Percentiles rank a stretch among this genome's conserved stretches.
These are phyloP conservation scores for Daedaleopsis sinensis DNA, from an alignment of 768 basidiomycete species.

Conservation along the genomic window DNA sequence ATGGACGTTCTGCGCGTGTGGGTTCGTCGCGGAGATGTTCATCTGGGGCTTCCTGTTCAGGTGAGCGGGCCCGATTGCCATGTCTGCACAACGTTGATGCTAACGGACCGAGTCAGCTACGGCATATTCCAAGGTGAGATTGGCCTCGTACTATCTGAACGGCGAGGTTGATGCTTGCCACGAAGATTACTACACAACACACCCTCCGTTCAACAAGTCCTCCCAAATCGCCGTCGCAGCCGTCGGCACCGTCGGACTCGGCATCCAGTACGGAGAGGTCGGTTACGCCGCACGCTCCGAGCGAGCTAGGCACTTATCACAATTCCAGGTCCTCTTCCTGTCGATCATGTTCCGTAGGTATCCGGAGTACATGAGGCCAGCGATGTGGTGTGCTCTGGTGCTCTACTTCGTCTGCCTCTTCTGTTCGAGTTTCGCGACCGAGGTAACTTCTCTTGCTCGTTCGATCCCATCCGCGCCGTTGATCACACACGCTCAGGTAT, in stretches of 20 bases:
- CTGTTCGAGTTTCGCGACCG: constrained; percentile 25
- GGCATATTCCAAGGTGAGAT: constrained; percentile 27
- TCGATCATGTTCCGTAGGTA: constrained; percentile 22
- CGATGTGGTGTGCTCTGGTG: constrained; percentile 23
- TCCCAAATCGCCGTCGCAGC: constrained; percentile 23
- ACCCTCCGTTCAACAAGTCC: constrained; percentile 23
- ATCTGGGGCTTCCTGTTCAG: constrained; percentile 28
- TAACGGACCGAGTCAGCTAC: constrained; percentile 10
- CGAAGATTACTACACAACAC: constrained; percentile 24
- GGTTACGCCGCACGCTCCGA: background rate
- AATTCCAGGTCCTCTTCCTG: constrained; percentile 15
- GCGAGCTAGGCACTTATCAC: background rate
- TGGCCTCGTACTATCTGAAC: background rate
- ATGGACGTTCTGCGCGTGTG: constrained; percentile 27
- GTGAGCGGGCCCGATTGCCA: constrained; percentile 2
- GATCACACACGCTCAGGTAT: constrained; percentile 14
- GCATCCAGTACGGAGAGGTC: constrained; percentile 26
- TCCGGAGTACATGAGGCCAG: constrained; percentile 22
- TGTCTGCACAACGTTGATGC: background rate
- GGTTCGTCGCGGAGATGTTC: constrained; percentile 25
- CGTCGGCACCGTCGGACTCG: constrained; percentile 23
- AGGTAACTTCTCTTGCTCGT: constrained; percentile 6
- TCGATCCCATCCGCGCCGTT: background rate
- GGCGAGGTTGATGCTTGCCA: background rate
- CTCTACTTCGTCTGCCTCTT: constrained; percentile 20